Evolutionary conservation across 305 asterid genomes (phyloP).

Genomic region (Ilex paraguariensis): DNA sequence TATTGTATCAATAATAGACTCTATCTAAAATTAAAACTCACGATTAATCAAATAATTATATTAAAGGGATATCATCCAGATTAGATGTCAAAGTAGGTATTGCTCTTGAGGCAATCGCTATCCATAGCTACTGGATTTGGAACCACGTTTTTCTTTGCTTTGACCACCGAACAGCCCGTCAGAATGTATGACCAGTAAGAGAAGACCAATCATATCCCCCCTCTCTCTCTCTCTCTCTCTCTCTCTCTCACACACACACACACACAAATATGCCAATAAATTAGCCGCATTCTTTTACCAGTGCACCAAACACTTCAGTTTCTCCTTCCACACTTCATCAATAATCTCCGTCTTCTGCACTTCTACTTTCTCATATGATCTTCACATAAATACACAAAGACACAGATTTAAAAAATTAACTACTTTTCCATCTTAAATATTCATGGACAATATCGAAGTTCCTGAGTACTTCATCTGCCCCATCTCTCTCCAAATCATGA

Average conservation of each 20-base stretch:
- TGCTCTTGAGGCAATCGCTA: no score
- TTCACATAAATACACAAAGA: background rate
- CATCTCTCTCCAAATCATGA: conserved; percentile 55
- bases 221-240: background rate
- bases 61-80: no score
- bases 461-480: conserved; percentile 57
- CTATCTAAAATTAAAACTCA: no score
- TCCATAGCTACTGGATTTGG: no score
- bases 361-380: background rate
- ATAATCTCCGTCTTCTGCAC: background rate
- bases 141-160: conserved; percentile 1
- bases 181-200: conserved; percentile 14
- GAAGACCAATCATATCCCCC: conserved; percentile 10
- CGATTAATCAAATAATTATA: no score
- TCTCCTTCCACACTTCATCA: conserved; percentile 8
- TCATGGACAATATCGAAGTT: conserved; percentile 34
- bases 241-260: background rate
- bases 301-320: background rate
- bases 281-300: conserved; percentile 25
- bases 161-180: conserved; percentile 13
- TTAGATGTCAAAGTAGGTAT: no score
- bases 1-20: no score
- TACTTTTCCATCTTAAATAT: background rate
- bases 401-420: no score
- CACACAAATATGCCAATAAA: conserved; percentile 15